These are phyloP conservation scores for Orychophragmus violaceus DNA, from an alignment of 345 rosid genomes.

Conservation along the genomic window DNA sequence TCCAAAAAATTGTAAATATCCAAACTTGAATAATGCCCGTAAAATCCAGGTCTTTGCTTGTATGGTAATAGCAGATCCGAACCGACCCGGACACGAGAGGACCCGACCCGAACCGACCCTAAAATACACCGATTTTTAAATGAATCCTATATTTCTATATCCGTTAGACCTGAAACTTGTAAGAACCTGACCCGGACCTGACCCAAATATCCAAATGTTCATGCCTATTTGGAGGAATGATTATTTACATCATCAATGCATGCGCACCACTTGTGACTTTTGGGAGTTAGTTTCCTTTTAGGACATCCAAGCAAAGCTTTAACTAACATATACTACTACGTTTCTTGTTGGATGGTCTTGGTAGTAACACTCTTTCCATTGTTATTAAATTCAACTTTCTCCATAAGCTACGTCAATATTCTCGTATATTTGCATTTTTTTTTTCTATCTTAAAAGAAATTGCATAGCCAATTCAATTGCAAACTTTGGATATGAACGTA, in stretches of 20 bases:
- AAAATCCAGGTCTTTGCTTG: too few species aligned
- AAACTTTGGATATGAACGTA: not conserved
- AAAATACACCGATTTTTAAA: too few species aligned
- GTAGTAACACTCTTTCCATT: not conserved
- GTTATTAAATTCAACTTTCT: not conserved
- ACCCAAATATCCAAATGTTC: too few species aligned
- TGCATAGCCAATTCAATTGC: not conserved
- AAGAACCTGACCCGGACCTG: too few species aligned
- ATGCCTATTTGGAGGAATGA: too few species aligned
- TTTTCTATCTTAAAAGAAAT: not conserved
- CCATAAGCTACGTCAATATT: constrained; percentile 3
- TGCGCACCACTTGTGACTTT: constrained; percentile 25
- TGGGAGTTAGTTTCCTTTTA: constrained; percentile 16
- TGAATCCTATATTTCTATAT: too few species aligned
- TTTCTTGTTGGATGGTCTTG: constrained; percentile 24
- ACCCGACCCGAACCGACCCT: too few species aligned
- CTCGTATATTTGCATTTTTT: not conserved
- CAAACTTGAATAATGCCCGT: too few species aligned
- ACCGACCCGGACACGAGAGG: too few species aligned
- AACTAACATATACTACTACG: constrained; percentile 28
- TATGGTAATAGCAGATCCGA: too few species aligned
- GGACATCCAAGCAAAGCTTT: constrained; percentile 20
- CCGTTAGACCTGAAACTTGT: too few species aligned
- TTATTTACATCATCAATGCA: constrained; percentile 14
- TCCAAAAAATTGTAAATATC: too few species aligned